These are phyloP conservation scores for Lasiosphaeris hirsuta DNA, from an alignment of 495 filamentous ascomycete genomes.

Conservation along the genomic window DNA sequence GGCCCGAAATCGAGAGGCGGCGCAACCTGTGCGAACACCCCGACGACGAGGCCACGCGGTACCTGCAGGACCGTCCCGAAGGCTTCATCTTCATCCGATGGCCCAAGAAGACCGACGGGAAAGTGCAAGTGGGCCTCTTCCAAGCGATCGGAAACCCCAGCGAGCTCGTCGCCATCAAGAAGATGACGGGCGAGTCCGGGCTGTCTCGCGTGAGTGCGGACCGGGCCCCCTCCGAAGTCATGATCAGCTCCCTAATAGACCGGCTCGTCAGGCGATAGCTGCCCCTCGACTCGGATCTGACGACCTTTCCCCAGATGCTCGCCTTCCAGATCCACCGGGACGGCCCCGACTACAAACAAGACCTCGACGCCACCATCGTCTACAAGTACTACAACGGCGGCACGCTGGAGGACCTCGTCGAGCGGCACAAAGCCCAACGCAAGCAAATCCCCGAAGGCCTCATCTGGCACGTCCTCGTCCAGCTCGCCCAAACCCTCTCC, in stretches of 20 bases:
- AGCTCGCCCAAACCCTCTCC: conserved; percentile 7
- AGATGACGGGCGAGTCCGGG: too few relatives aligned
- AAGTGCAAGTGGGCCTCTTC: too few relatives aligned
- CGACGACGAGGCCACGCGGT: not conserved
- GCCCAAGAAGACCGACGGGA: too few relatives aligned
- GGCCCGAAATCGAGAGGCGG: too few relatives aligned
- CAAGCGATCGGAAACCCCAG: too few relatives aligned
- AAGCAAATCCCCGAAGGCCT: conserved; percentile 13
- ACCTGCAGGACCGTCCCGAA: not conserved
- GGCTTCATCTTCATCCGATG: not conserved
- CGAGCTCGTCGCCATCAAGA: too few relatives aligned
- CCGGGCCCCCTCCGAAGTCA: not conserved
- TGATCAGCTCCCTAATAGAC: conserved; percentile 4
- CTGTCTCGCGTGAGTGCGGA: too few relatives aligned
- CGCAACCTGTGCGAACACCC: not conserved
- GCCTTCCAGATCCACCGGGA: conserved; percentile 7
- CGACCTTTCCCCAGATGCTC: conserved; percentile 3
- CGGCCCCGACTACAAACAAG: not conserved
- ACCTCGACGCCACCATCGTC: conserved; percentile 8
- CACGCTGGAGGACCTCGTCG: not conserved
- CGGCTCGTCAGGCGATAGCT: conserved; percentile 1
- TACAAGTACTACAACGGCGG: conserved; percentile 24
- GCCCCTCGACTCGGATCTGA: not conserved
- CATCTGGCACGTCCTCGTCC: conserved; percentile 23
- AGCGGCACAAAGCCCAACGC: rapidly evolving